Evolutionary conservation across 2,329 filamentous ascomycete genomes (phyloP), one percentile per base, ranked within the genome.

Genomic region (Claviceps quebecensis): DNA sequence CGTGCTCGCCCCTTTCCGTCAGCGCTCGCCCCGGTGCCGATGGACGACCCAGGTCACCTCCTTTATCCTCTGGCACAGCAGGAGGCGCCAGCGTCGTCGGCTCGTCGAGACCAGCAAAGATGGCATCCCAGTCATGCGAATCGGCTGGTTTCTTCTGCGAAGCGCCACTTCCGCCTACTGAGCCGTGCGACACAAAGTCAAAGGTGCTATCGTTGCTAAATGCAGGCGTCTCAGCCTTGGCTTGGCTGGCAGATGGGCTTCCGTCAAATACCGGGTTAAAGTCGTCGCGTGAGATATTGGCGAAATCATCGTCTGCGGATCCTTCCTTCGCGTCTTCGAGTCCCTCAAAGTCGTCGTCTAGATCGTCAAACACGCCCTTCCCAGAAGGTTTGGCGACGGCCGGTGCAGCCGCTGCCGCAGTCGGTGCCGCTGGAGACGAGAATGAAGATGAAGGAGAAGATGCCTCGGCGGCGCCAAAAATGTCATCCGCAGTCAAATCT

Each of bases 101-200:
- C 2, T 76, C 77, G 59, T 91, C 86, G 7, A 95, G 72, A 26
- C 84, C 83, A 1, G 87, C 85, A 69, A 97, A 97, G 51, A 97
- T 87, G 40, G 88, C 86, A 61, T 97, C 91, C 93, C 93, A 97
- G 65, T 97, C 91, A 59, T 94, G 86, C 37, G 72, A 69, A 14
- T 78, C 76, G 0, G 69, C 59, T 29, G 67, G 63, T 54, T 71
- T 66, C 47, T 63, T 67, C 44, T 67, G 57, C 45, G 68, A 69
- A 48, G 71, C 69, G 44, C 29, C 29, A 34, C 61, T 57, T 45
- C 62, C 61, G 37, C 59, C 58, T 47, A 60, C 60, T 7, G 66
- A 61, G 55, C 57, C 63, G 50, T 65, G 61, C 50, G 69, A 72
- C 47, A 73, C 76, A 59, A 82, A 79, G 63, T 81, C 78, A 53